Conservation (phyloP, 352 stramenopile species). For the Globisporangium yorkense region DNA sequence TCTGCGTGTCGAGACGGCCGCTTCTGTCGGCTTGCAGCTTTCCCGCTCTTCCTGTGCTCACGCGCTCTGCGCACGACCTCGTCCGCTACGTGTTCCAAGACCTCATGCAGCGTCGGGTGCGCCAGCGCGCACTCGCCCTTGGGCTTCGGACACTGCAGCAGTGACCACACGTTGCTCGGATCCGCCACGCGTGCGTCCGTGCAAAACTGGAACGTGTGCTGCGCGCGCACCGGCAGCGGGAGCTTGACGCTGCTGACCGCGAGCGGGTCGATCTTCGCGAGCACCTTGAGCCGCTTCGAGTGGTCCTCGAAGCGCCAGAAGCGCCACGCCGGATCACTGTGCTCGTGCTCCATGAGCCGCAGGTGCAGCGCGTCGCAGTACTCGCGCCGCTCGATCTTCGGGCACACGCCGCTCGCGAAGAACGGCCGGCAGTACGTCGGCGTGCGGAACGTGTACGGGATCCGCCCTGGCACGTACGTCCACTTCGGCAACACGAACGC, state of each 20-base stretch:
- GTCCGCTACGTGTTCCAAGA: constrained; percentile 51
- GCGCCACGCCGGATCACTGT: background rate
- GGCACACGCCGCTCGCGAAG: constrained; percentile 37
- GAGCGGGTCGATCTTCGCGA: constrained; percentile 10
- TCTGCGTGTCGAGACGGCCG: background rate
- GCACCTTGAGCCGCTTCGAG: constrained; percentile 19
- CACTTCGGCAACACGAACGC: constrained; percentile 36
- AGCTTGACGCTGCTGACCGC: background rate
- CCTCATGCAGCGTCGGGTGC: constrained; percentile 43
- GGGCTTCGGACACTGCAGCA: constrained; percentile 30
- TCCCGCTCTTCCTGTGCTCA: constrained; percentile 4
- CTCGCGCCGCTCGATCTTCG: constrained; percentile 19
- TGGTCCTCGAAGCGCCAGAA: constrained; percentile 39
- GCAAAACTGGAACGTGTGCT: constrained; percentile 38
- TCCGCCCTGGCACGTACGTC: constrained; percentile 29
- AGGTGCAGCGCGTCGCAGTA: constrained; percentile 43
- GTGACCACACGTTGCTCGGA: constrained; percentile 12
- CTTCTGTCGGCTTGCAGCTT: constrained; percentile 3
- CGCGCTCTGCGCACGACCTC: constrained; percentile 22
- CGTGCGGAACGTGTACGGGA: constrained; percentile 55
- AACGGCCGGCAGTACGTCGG: constrained; percentile 50
- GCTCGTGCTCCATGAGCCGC: constrained; percentile 4
- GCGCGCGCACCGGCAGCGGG: constrained; percentile 8
- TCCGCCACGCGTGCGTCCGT: constrained; percentile 13
- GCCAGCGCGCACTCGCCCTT: constrained; percentile 27